Evolutionary conservation across 2,329 filamentous ascomycete genomes (phyloP), one percentile per base, ranked within the genome.

Genomic region (Hymenoscyphus infarciens): DNA sequence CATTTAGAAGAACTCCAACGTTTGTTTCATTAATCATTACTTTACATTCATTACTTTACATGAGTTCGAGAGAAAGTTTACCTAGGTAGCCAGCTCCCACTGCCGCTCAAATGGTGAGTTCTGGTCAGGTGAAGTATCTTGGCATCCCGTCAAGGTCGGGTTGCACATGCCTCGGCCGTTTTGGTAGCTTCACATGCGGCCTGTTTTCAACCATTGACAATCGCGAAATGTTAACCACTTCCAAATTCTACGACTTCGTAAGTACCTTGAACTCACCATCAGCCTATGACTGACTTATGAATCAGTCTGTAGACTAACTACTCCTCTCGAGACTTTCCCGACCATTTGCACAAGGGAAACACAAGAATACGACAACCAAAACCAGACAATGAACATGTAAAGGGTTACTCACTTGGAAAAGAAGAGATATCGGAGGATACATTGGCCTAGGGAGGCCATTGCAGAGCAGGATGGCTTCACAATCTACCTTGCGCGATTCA

Each of bases 401-500:
- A 38, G 45, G 31, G 52, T 31, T 19, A 31, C 57, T 16, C 42
- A n/a, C 7, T 8, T n/a, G n/a, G 56, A n/a, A 31, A 27, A 42
- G 35, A 57, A 31, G 16, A 31, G 8, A 22, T 52, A 31, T 49
- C 19, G 42, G 42, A 49, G 42, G 19, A 25, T 49, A 49, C 16
- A 49, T 49, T 49, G 42, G 42, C 42, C 19, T 49, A 13, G 19
- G 10, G 15, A 10, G 22, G 15, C 13, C 57, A 29, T 31, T 10
- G 27, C 7, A 33, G 42, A 11, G 22, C 35, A 69, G 16, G 45
- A 97, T 97, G 94, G 91, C 92, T 66, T 89, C 83, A 67, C 93
- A 96, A 79, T 97, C 94, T 61, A 97, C 90, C 5, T 82, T 97
- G 70, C 86, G 87, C 68, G 80, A 82, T 69, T 83, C 85, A 69